phyloP scores from a whole-genome alignment of 306 rosid species.

The Fagus sylvatica region DNA sequence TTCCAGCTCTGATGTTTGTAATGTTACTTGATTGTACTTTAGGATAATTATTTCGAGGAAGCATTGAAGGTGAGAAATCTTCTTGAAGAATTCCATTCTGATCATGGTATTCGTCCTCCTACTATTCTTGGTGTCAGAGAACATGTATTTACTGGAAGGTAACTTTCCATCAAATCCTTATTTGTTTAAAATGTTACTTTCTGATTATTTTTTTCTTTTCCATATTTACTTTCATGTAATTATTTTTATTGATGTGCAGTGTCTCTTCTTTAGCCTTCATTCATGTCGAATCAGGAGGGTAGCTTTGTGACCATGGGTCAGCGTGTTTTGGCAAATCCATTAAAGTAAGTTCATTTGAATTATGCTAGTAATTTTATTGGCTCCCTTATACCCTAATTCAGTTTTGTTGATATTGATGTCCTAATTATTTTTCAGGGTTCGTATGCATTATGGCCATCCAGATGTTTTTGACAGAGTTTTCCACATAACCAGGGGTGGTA shows the following conservation, averaged over 20 bases:
- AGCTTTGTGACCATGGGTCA: slow-evolving; percentile 95
- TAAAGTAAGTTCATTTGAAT: slow-evolving; percentile 60
- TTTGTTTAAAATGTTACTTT: neutral
- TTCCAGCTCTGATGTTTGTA: neutral
- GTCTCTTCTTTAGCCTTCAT: slow-evolving; percentile 92
- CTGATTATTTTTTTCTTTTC: neutral
- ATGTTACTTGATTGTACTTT: slow-evolving; percentile 2
- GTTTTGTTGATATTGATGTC: slow-evolving; percentile 13
- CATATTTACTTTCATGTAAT: neutral
- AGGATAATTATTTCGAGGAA: slow-evolving; percentile 67
- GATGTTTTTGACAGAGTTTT: slow-evolving; percentile 95
- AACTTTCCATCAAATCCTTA: slow-evolving; percentile 13
- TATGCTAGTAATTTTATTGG: slow-evolving; percentile 17
- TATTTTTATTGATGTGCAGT: slow-evolving; percentile 45
- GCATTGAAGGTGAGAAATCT: slow-evolving; percentile 95
- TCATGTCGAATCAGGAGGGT: slow-evolving; percentile 91
- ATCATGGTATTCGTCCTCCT: slow-evolving; percentile 80
- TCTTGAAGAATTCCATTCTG: slow-evolving; percentile 79
- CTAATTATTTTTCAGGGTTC: slow-evolving; percentile 57
- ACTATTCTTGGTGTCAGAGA: slow-evolving; percentile 96
- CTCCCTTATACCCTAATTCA: slow-evolving; percentile 9
- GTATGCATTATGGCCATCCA: slow-evolving; percentile 98
- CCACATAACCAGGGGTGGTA: slow-evolving; percentile 94
- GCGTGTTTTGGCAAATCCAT: slow-evolving; percentile 93
- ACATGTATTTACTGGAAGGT: slow-evolving; percentile 96